Evolutionary conservation across 441 rosid species (phyloP), one percentile per base, ranked within the genome.

Genomic region (Syzygium malaccense): DNA sequence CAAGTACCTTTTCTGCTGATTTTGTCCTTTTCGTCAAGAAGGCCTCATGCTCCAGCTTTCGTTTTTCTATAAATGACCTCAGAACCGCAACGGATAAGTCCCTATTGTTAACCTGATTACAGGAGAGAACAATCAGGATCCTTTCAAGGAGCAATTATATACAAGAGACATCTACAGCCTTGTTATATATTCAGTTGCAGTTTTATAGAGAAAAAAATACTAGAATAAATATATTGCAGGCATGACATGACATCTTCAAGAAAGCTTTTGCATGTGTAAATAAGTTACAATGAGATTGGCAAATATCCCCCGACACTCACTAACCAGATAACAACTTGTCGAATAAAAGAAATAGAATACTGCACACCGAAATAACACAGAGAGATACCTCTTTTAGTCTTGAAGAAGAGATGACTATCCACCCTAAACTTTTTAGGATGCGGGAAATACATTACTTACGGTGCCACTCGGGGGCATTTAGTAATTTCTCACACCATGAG

Each of bases 41-140:
- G 4, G 94, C 94, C 89, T 94, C 97, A 84, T 98, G 96, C 90
- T 98, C 99, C 91, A 94, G 95, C 92, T 95, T 91, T 86, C 94
- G 93, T 89, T 94, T 96, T 66, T 94, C 89, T 88, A 96, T 90
- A 87, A 93, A 98, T 55, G 97, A 88, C 94, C 99, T 94, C 88
- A 96, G 92, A 56, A 98, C 98, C 88, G 99, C 99, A 92, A 98
- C 93, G 13, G 99, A 98, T 87, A 98, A 91, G 91, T 98, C 99
- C 88, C 99, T 95, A 85, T 97, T 98, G 93, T 98, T 95, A 83
- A 98, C 99, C 99, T 98, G 93, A 86, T 88, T 86, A 90, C 86
- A 87, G 55, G 48, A 87, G 33, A 86, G 53, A 79, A 62, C 60
- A 55, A 78, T 41, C 71, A 58, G 41, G 45, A 85, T 71, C 30